Base-by-base conservation (phyloP, 805 yeast genomes). In the Kregervanrija pseudodelftensis region DNA sequence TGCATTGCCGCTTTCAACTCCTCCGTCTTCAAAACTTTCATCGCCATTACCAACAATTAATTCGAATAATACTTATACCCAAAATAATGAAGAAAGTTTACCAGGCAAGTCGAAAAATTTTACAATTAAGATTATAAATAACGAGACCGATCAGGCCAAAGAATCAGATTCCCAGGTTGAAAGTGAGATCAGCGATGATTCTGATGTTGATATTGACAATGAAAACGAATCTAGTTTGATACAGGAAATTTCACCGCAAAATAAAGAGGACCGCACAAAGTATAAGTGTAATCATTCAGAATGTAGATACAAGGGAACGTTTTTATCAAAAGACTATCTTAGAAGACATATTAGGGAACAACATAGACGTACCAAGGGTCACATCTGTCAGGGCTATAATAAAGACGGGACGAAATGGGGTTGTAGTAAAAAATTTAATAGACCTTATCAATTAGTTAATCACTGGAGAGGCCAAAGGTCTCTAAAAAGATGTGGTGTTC, bases 391-490 rank as follows among this genome's bases (percentile, higher is more conserved):
- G 31, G 65, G 66, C 8, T 36, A 39, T 36, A 45, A 46, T 22
- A 12, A 39, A 9, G 54, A 54, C 40, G 57, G 58, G 17, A 37
- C 51, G 8, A 40, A 39, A 11, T 62, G 66, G 66, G 66, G 66
- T 3, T 62, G 66, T 33, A 55, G 56, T 30, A 62, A 58, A 36
- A 54, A 51, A 30, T 62, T 62, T 42, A 60, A 58, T 42, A 46
- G 66, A 41, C 66, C 66, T 5, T 62, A 62, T 41, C 66, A 62
- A 43, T 40, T 62, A 32, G 59, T 61, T 9, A 61, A 62, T 43
- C 66, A 62, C 45, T 62, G 66, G 66, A 48, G 52, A 15, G 65
- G 64, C 7, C 58, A 58, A 36, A 47, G 65, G 16, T 61, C 65
- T 4, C 40, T 61, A 12, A 54, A 55, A 36, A 45, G 55, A 14